A percentile compares a stretch with the other conserved stretches of the same genome.
Evolutionary conservation across 345 rosid species (phyloP).

Genomic region (Hibiscus mutabilis): DNA sequence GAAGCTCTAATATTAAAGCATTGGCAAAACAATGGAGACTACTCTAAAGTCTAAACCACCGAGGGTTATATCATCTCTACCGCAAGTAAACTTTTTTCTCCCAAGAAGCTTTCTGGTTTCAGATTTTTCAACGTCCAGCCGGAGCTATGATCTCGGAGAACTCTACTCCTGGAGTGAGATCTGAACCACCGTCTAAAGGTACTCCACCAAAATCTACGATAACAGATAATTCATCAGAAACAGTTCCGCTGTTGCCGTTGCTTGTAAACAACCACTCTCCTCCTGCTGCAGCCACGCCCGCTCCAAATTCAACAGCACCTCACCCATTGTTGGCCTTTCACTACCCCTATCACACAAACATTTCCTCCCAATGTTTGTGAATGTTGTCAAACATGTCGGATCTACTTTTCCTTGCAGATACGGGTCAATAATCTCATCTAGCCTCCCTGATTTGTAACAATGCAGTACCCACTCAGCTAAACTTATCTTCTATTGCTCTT

Average conservation of each 20-base stretch:
- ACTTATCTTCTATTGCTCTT: neutral
- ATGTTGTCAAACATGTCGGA: conserved; percentile 56
- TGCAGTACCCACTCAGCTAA: neutral
- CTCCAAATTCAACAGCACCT: conserved; percentile 56
- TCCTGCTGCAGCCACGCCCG: conserved; percentile 29
- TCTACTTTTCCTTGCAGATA: conserved; percentile 18
- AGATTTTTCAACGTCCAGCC: neutral
- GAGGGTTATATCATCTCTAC: no score
- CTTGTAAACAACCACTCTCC: conserved; percentile 26
- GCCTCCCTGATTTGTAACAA: neutral
- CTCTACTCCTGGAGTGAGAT: neutral
- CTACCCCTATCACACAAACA: conserved; percentile 45
- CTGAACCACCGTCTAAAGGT: neutral
- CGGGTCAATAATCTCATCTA: neutral
- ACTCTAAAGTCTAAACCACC: no score
- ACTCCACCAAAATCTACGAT: neutral
- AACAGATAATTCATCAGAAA: neutral
- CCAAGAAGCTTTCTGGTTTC: neutral
- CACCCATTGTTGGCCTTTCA: conserved; percentile 62
- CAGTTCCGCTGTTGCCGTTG: neutral
- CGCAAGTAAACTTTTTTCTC: no score
- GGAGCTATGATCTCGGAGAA: neutral
- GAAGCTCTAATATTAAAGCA: no score
- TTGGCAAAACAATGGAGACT: no score
- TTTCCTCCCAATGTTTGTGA: conserved; percentile 53